Percentiles rank a stretch among this genome's conserved stretches.
Evolutionary conservation across 1,139 yeast genomes (phyloP).

Genomic region (Blastobotrys indianensis): DNA sequence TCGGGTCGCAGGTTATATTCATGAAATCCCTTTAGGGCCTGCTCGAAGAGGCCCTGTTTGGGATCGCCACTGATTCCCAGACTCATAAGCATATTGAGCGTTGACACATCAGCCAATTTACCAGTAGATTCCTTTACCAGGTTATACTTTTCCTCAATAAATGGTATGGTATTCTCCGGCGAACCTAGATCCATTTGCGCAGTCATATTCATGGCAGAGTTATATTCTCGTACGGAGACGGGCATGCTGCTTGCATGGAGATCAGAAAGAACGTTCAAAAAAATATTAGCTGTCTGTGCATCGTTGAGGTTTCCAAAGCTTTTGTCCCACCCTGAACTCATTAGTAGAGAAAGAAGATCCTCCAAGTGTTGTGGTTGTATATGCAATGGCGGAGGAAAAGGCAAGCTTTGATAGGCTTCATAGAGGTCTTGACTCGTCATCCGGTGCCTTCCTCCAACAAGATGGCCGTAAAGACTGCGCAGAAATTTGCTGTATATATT

Average conservation of each 20-base stretch:
- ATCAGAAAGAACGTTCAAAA: constrained; percentile 17
- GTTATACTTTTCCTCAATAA: constrained; percentile 11
- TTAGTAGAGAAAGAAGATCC: constrained; percentile 30
- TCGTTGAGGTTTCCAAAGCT: not conserved
- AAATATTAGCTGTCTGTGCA: constrained; percentile 12
- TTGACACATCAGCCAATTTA: constrained; percentile 13
- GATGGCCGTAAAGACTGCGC: constrained; percentile 31
- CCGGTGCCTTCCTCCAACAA: constrained; percentile 1
- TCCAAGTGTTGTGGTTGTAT: constrained; percentile 39
- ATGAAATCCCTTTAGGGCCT: constrained; percentile 14
- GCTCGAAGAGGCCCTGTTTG: constrained; percentile 9
- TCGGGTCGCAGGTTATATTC: constrained; percentile 17
- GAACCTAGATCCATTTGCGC: constrained; percentile 4
- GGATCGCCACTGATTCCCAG: constrained; percentile 15
- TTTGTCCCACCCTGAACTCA: constrained; percentile 6
- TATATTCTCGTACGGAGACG: constrained; percentile 21
- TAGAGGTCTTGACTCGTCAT: constrained; percentile 25
- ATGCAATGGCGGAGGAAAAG: constrained; percentile 32
- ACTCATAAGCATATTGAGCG: constrained; percentile 18
- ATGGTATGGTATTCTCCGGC: not conserved
- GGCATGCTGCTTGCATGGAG: constrained; percentile 23
- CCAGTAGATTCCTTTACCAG: constrained; percentile 5
- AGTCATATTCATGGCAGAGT: constrained; percentile 16
- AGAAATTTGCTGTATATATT: constrained; percentile 29
- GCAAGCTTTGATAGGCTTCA: constrained; percentile 36